These are phyloP conservation scores for Colletotrichum echinochloae DNA, from an alignment of 2,329 filamentous ascomycete genomes.

Conservation along the genomic window DNA sequence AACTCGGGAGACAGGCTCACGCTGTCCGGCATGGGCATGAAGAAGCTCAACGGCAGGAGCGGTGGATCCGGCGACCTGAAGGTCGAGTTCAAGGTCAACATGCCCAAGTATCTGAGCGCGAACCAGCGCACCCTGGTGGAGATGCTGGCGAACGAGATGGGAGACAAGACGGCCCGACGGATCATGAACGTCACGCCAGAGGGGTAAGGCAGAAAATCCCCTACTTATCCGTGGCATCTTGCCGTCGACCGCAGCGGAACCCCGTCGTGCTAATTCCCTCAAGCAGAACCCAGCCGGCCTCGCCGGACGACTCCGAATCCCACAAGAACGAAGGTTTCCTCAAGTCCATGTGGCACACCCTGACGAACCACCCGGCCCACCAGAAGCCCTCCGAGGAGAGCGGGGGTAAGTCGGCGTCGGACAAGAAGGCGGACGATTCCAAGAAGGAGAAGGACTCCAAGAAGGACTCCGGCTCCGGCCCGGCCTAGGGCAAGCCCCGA, in stretches of 20 bases:
- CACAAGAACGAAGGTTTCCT: slow-evolving; percentile 91
- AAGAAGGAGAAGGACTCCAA: slow-evolving; percentile 44
- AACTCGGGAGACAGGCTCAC: slow-evolving; percentile 93
- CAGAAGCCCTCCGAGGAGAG: slow-evolving; percentile 52
- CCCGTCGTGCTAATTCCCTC: slow-evolving; percentile 21
- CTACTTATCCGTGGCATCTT: not conserved
- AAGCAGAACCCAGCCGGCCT: slow-evolving; percentile 36
- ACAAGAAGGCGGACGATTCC: slow-evolving; percentile 45
- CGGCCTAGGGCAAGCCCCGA: slow-evolving; percentile 42
- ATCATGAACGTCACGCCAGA: slow-evolving; percentile 83
- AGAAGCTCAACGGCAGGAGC: slow-evolving; percentile 77
- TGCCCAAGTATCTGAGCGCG: slow-evolving; percentile 92
- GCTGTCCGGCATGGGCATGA: slow-evolving; percentile 93
- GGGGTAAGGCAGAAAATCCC: slow-evolving; percentile 56
- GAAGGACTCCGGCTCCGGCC: slow-evolving; percentile 51
- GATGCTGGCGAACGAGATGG: slow-evolving; percentile 97
- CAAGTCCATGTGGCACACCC: slow-evolving; percentile 91
- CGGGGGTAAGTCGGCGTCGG: slow-evolving; percentile 40
- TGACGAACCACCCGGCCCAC: slow-evolving; percentile 80
- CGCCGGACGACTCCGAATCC: slow-evolving; percentile 53
- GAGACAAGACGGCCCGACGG: slow-evolving; percentile 89
- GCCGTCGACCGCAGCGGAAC: not conserved
- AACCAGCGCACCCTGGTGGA: slow-evolving; percentile 95
- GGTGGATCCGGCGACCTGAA: slow-evolving; percentile 82
- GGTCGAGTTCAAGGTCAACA: slow-evolving; percentile 93